phyloP scores from a whole-genome alignment of 164 flowering plant species.

The Stephania yunnanensis region DNA sequence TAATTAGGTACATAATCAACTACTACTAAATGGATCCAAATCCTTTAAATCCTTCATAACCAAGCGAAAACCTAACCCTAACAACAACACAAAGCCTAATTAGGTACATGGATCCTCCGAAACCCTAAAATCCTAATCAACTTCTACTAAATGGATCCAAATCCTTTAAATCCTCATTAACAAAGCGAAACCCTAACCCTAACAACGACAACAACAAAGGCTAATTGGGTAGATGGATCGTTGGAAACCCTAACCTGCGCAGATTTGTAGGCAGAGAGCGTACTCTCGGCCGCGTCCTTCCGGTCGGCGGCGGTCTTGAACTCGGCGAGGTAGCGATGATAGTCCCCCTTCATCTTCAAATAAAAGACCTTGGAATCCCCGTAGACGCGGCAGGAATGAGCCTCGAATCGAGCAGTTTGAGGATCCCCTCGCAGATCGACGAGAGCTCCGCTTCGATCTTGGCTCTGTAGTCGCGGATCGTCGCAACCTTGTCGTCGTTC shows the following conservation, averaged over 20 bases:
- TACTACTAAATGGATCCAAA: too few species aligned
- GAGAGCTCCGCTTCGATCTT: slow-evolving; percentile 75
- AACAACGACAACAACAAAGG: neutral
- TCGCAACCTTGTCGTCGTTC: slow-evolving; percentile 65
- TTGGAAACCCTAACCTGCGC: slow-evolving; percentile 45
- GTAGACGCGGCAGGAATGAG: slow-evolving; percentile 47
- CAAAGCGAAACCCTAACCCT: too few species aligned
- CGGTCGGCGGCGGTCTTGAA: slow-evolving; percentile 71
- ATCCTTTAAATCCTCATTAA: too few species aligned
- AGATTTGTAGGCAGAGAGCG: slow-evolving; percentile 65
- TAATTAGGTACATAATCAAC: too few species aligned
- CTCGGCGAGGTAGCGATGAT: slow-evolving; percentile 74
- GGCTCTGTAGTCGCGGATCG: slow-evolving; percentile 58
- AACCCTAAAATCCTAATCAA: too few species aligned
- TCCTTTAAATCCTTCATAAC: too few species aligned
- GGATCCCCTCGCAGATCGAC: slow-evolving; percentile 64
- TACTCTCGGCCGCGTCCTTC: slow-evolving; percentile 76
- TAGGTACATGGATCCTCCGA: too few species aligned
- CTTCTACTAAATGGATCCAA: too few species aligned
- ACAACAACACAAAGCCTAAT: too few species aligned
- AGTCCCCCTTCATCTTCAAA: slow-evolving; percentile 83
- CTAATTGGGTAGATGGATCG: too few species aligned
- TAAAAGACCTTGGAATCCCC: slow-evolving; percentile 77
- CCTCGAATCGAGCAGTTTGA: slow-evolving; percentile 51
- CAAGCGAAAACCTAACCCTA: too few species aligned